These are phyloP conservation scores for Syzygium malaccense DNA, from an alignment of 441 rosid species.

Conservation along the genomic window DNA sequence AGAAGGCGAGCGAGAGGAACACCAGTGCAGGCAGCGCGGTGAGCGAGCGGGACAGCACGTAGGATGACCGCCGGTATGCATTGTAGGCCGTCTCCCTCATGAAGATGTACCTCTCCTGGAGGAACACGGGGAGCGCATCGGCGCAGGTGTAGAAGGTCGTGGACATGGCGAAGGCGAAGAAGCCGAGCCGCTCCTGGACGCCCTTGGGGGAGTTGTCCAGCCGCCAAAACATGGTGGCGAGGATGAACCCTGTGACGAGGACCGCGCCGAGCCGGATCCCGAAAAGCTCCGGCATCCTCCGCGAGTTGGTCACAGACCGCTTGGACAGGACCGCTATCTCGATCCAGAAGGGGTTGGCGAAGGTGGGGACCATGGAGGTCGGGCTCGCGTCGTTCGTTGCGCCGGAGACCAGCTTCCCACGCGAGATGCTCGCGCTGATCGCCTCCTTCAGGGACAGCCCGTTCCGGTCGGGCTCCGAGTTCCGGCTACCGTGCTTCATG, in stretches of 20 bases:
- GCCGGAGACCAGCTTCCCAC: constrained; percentile 78
- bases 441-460: constrained; percentile 77
- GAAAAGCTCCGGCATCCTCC: constrained; percentile 61
- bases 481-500: constrained; percentile 28
- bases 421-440: constrained; percentile 69
- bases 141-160: constrained; percentile 86
- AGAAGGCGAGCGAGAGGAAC: constrained; percentile 47
- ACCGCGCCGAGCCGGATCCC: constrained; percentile 58
- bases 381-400: constrained; percentile 24
- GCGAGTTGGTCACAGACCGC: constrained; percentile 46
- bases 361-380: constrained; percentile 48
- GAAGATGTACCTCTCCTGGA: constrained; percentile 80
- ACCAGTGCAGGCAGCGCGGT: constrained; percentile 38
- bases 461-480: constrained; percentile 10
- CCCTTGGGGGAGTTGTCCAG: constrained; percentile 75
- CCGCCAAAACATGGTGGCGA: constrained; percentile 73
- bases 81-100: constrained; percentile 82
- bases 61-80: constrained; percentile 69
- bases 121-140: constrained; percentile 72
- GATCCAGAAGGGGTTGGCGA: constrained; percentile 66
- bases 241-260: constrained; percentile 60
- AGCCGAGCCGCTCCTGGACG: constrained; percentile 61
- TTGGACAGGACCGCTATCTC: constrained; percentile 56
- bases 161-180: constrained; percentile 84
- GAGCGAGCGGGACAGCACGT: constrained; percentile 61